Base-by-base conservation (phyloP, 2,329 filamentous ascomycete species). In the Phyllachora maydis region DNA sequence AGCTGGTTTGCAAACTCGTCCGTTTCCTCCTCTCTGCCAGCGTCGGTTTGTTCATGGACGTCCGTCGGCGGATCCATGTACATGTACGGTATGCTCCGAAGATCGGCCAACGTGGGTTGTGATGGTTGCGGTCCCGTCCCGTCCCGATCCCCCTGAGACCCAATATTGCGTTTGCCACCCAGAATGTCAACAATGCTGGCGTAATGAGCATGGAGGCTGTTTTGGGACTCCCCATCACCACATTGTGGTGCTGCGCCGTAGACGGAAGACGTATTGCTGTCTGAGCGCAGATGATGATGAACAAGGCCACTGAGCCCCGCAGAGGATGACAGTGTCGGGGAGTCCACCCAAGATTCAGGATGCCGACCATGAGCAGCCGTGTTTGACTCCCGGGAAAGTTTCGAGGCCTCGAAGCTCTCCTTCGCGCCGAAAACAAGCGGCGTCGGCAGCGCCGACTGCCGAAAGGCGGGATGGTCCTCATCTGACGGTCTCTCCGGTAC, bases 241-340 rank as follows among this genome's bases (percentile, higher is more conserved):
- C n/a, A n/a, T n/a, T n/a, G n/a, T n/a, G n/a, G n/a, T n/a, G n/a
- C n/a, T 7, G 47, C 50, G 14, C 64, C 66, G 34, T 79, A 81
- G 14, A 88, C 58, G 0, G 81, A 90, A 1, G 85, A 95, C 9
- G 68, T 62, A 28, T 72, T 73, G 47, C 85, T 95, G 32, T 73
- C 68, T 16, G 68, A 68, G 23, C 88, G 69, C 19, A 95, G 52
- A 52, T 95, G 88, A 30, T 83, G 73, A 16, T 75, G 68, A 21
- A 92, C 71, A 54, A 92, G 64, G 2, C 75, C 76, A 37, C 73
- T 85, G 10, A 93, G 55, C 1, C 78, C 81, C 11, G 52, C 50
- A 14, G 11, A 11, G 8, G 15, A 18, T 7, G 7, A 7, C 16
- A n/a, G n/a, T 18, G 16, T 18, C 16, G n/a, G n/a, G n/a, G n/a